Percentiles rank a stretch among this genome's conserved stretches.
These are phyloP conservation scores for Tarenaya hassleriana DNA, from an alignment of 345 rosid genomes.

Conservation along the genomic window DNA sequence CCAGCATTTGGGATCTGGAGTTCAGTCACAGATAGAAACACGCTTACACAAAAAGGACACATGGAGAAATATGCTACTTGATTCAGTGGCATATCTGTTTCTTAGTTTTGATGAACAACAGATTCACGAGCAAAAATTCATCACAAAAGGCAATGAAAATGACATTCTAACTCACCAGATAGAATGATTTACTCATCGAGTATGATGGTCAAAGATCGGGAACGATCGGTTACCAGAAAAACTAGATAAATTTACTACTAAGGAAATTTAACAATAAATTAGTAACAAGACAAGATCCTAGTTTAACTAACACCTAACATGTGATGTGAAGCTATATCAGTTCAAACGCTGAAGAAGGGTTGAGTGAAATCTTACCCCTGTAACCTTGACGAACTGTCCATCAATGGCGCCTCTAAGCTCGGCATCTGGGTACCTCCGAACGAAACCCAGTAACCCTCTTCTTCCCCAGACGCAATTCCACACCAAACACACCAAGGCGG, in stretches of 20 bases:
- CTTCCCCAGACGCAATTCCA: constrained; percentile 79
- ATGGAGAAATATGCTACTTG: constrained; percentile 1
- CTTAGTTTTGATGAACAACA: not conserved
- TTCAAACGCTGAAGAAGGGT: constrained; percentile 6
- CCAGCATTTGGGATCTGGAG: not conserved
- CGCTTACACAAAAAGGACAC: not conserved
- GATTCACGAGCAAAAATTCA: constrained; percentile 11
- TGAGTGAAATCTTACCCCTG: constrained; percentile 54
- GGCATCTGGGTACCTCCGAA: constrained; percentile 63
- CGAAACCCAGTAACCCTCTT: constrained; percentile 57
- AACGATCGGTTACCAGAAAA: constrained; percentile 3
- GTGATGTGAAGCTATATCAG: not conserved
- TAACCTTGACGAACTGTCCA: constrained; percentile 88
- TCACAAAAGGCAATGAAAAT: constrained; percentile 10
- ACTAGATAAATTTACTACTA: constrained; percentile 15
- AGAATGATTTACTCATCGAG: not conserved
- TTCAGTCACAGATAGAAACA: not conserved
- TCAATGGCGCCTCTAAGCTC: constrained; percentile 91
- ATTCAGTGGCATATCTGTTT: too few species aligned
- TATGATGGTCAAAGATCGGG: not conserved
- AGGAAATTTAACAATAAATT: not conserved
- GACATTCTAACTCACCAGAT: constrained; percentile 15
- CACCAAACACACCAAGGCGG: constrained; percentile 39
- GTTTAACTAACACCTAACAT: too few species aligned
- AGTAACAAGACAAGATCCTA: not conserved